phyloP scores from a whole-genome alignment of 768 basidiomycete species.

The Mycena chlorophos region DNA sequence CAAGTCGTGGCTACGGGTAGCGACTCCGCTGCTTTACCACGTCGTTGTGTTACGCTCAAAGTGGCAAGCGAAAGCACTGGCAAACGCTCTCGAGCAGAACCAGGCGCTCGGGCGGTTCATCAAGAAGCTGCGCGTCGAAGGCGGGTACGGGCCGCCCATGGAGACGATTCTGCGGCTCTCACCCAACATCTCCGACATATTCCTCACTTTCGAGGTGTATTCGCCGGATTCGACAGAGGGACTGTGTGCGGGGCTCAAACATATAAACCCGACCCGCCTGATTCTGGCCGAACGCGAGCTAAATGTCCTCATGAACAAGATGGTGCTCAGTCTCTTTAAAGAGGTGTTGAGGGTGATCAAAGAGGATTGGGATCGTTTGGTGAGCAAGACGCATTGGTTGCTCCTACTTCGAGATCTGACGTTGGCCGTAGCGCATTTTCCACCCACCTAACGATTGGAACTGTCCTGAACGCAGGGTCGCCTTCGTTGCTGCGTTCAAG shows the following conservation, averaged over 20 bases:
- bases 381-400: not conserved
- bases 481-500: not conserved
- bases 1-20: constrained; percentile 28
- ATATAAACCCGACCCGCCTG: constrained; percentile 2
- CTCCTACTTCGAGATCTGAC: not conserved
- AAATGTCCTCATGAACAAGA: not conserved
- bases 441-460: not conserved
- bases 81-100: constrained; percentile 12
- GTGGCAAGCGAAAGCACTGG: constrained; percentile 17
- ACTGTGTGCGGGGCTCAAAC: not conserved
- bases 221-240: not conserved
- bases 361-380: not conserved
- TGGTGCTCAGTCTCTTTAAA: not conserved
- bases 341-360: not conserved
- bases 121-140: constrained; percentile 27
- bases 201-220: not conserved
- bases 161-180: not conserved
- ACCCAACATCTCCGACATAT: constrained; percentile 1
- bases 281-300: not conserved
- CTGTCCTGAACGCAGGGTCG: not conserved
- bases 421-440: not conserved
- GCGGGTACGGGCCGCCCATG: constrained; percentile 19
- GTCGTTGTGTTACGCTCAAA: constrained; percentile 25
- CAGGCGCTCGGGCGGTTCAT: constrained; percentile 20
- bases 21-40: constrained; percentile 27